Evolutionary conservation across 176 grass and related monocot genomes (phyloP).

Genomic region (Microstegium vimineum): DNA sequence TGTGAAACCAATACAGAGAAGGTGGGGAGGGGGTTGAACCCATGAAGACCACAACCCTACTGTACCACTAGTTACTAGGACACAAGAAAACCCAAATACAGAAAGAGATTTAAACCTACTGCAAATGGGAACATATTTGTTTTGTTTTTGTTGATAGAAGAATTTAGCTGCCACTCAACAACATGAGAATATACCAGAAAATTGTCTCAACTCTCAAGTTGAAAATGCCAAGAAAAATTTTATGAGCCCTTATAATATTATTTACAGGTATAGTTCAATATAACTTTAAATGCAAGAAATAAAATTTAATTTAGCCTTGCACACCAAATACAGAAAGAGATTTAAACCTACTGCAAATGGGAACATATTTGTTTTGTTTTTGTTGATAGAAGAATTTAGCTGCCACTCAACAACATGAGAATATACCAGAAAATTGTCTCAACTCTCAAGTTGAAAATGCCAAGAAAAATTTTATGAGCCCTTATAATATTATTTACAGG

Average conservation of each 20-base stretch:
- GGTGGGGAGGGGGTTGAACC: neutral
- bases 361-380: neutral
- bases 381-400: neutral
- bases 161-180: neutral
- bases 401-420: conserved; percentile 5
- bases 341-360: neutral
- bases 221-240: neutral
- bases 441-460: neutral
- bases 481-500: no score
- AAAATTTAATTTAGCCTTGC: no score
- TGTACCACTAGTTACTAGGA: neutral
- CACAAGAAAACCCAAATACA: neutral
- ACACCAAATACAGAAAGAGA: neutral
- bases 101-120: neutral
- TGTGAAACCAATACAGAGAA: neutral
- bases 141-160: neutral
- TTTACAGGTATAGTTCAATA: neutral
- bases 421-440: neutral
- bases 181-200: neutral
- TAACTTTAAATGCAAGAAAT: neutral
- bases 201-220: neutral
- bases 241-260: neutral
- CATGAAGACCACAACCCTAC: neutral
- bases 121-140: neutral
- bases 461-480: neutral